phyloP scores from a whole-genome alignment of 1,284 basidiomycete species.

The Exobasidium cylindrosporum region DNA sequence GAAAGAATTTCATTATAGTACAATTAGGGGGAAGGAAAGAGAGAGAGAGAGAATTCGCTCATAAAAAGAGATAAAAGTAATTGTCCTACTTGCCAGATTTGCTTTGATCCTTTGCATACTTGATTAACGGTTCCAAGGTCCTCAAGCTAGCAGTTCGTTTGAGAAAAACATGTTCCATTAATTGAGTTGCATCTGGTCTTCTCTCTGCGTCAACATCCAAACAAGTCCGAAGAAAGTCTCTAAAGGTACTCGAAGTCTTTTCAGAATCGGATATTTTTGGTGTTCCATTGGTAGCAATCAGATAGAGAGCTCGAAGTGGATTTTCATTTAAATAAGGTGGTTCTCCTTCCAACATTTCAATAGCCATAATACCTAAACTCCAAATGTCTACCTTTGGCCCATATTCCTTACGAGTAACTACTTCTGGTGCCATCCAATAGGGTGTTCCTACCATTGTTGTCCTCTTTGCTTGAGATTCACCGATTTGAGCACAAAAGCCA shows the following conservation, averaged over 20 bases:
- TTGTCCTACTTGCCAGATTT: slow-evolving; percentile 1
- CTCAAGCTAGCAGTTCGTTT: slow-evolving; percentile 73
- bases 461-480: slow-evolving; percentile 84
- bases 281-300: slow-evolving; percentile 94
- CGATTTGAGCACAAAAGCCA: slow-evolving; percentile 96
- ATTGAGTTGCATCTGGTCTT: slow-evolving; percentile 78
- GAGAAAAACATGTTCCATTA: slow-evolving; percentile 87
- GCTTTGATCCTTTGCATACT: slow-evolving; percentile 72
- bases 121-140: slow-evolving; percentile 85
- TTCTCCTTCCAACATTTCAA: slow-evolving; percentile 76
- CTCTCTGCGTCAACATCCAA: slow-evolving; percentile 92
- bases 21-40: neutral
- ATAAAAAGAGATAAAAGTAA: neutral
- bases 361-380: slow-evolving; percentile 98
- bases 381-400: slow-evolving; percentile 98
- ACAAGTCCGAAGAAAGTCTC: slow-evolving; percentile 83
- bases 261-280: slow-evolving; percentile 97
- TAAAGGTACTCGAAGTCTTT: slow-evolving; percentile 79
- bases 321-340: slow-evolving; percentile 97
- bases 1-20: too few species aligned
- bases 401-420: slow-evolving; percentile 96
- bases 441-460: slow-evolving; percentile 99
- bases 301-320: slow-evolving; percentile 90
- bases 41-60: neutral
- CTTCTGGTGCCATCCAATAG: slow-evolving; percentile 99